Evolutionary conservation across 352 stramenopile species (phyloP).

Genomic region (Phytophthora tentaculata): DNA sequence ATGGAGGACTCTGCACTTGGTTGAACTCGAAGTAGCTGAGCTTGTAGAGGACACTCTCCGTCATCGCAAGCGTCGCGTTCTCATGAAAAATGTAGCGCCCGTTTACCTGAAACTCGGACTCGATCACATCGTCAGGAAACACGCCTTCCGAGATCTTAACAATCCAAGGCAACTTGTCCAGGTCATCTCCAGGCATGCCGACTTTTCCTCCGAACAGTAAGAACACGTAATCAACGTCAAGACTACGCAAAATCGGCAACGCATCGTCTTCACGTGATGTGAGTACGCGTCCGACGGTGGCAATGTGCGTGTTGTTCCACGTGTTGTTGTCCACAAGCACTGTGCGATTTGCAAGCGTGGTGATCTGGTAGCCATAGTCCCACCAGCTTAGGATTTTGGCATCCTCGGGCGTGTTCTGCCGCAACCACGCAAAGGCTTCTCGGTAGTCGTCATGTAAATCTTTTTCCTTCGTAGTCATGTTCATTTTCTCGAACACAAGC

Average conservation of each 20-base stretch:
- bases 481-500: slow-evolving; percentile 70
- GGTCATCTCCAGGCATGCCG: slow-evolving; percentile 84
- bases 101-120: slow-evolving; percentile 85
- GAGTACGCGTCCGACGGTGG: slow-evolving; percentile 90
- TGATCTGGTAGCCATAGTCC: slow-evolving; percentile 90
- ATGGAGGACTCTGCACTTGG: slow-evolving; percentile 37
- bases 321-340: slow-evolving; percentile 96
- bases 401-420: slow-evolving; percentile 68
- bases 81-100: slow-evolving; percentile 74
- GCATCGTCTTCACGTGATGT: slow-evolving; percentile 72
- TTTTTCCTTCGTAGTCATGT: slow-evolving; percentile 51
- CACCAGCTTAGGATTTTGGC: slow-evolving; percentile 85
- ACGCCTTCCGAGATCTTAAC: slow-evolving; percentile 91
- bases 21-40: slow-evolving; percentile 89
- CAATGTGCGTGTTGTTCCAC: slow-evolving; percentile 98
- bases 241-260: slow-evolving; percentile 71
- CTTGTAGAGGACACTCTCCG: slow-evolving; percentile 93
- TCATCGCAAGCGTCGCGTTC: slow-evolving; percentile 79
- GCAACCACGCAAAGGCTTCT: slow-evolving; percentile 85
- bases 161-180: slow-evolving; percentile 95
- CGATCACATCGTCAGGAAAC: slow-evolving; percentile 82
- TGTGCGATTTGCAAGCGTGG: slow-evolving; percentile 81
- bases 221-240: slow-evolving; percentile 85
- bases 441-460: slow-evolving; percentile 79
- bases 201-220: slow-evolving; percentile 76